Evolutionary conservation across 108 stramenopile genomes (phyloP).

Genomic region (Bacterosira constricta): DNA sequence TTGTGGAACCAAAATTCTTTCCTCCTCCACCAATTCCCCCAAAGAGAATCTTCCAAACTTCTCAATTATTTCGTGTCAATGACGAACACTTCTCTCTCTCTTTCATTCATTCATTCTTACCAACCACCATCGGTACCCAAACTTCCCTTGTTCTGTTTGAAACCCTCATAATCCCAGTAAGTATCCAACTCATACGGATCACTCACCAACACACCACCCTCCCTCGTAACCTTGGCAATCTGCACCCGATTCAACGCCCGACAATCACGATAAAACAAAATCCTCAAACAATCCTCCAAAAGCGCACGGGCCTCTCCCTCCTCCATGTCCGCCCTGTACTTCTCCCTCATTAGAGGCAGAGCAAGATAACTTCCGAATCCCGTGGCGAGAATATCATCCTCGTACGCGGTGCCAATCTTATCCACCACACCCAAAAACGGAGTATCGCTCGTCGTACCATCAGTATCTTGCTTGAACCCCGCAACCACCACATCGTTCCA

Average conservation of each 20-base stretch:
- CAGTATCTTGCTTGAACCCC: conserved; percentile 61
- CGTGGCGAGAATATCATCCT: conserved; percentile 95
- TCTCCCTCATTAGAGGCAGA: conserved; percentile 92
- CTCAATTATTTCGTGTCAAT: background rate
- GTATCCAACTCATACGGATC: conserved; percentile 91
- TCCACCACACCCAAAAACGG: conserved; percentile 95
- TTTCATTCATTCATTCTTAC: conserved; percentile 30
- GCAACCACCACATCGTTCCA: conserved; percentile 98
- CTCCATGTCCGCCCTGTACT: conserved; percentile 85
- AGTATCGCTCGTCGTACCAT: conserved; percentile 33
- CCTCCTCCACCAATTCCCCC: background rate
- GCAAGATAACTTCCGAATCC: conserved; percentile 97
- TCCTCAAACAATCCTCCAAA: conserved; percentile 97
- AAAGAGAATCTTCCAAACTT: background rate
- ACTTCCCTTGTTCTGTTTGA: conserved; percentile 63
- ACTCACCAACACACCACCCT: conserved; percentile 64
- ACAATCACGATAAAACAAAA: conserved; percentile 98
- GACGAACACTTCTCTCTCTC: background rate
- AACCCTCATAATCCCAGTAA: conserved; percentile 73
- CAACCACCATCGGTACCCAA: conserved; percentile 86
- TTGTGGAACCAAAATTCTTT: background rate
- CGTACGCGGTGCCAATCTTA: conserved; percentile 95
- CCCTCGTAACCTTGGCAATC: conserved; percentile 90
- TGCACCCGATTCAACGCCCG: conserved; percentile 92
- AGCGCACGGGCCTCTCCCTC: conserved; percentile 96